These are phyloP conservation scores for Teratosphaeria nubilosa DNA, from an alignment of 2,329 filamentous ascomycete genomes.

Conservation along the genomic window DNA sequence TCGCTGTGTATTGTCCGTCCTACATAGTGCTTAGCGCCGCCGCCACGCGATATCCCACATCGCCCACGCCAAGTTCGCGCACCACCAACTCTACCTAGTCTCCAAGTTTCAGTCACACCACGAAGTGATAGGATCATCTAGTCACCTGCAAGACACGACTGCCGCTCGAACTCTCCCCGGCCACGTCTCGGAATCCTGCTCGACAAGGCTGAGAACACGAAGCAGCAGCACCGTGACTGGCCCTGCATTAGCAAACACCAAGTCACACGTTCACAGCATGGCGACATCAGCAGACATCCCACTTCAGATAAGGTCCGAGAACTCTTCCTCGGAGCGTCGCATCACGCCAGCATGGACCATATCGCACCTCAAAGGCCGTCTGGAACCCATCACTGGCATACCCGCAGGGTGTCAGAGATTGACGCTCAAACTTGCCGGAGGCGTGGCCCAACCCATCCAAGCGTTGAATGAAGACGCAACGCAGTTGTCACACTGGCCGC, in stretches of 20 bases:
- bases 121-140: neutral
- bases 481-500: conserved; percentile 53
- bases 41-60: neutral
- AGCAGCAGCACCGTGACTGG: neutral
- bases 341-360: conserved; percentile 90
- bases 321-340: conserved; percentile 74
- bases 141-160: neutral
- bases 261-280: conserved; percentile 7
- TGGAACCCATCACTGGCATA: conserved; percentile 88
- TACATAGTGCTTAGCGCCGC: neutral
- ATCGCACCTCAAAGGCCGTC: conserved; percentile 68
- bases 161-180: neutral
- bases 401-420: conserved; percentile 71
- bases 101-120: neutral
- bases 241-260: neutral
- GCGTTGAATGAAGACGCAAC: conserved; percentile 63
- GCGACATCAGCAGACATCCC: conserved; percentile 58
- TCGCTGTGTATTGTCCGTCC: neutral
- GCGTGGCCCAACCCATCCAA: conserved; percentile 52
- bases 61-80: neutral
- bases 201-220: neutral
- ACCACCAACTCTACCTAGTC: neutral
- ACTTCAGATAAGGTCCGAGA: conserved; percentile 64
- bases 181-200: neutral
- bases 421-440: conserved; percentile 54